phyloP scores from a whole-genome alignment of 2,329 filamentous ascomycete genomes.

The Neocatenulostroma microsporum region DNA sequence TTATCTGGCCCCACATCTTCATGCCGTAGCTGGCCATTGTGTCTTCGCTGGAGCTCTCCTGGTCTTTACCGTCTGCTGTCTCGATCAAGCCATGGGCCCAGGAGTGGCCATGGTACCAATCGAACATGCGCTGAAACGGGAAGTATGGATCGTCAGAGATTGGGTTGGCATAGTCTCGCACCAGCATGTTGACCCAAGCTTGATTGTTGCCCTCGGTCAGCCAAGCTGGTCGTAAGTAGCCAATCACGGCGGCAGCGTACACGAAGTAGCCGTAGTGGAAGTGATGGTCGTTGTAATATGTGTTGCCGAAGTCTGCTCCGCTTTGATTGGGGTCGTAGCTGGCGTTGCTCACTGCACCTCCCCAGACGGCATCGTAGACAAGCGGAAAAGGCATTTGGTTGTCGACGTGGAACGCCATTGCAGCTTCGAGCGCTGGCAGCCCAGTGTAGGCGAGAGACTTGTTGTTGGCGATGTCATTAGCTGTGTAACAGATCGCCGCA shows the following conservation, averaged over 20 bases:
- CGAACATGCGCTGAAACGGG: constrained; percentile 75
- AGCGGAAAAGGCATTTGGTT: constrained; percentile 43
- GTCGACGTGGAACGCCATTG: constrained; percentile 40
- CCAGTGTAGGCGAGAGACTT: constrained; percentile 47
- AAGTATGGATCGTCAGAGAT: constrained; percentile 63
- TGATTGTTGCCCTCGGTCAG: constrained; percentile 54
- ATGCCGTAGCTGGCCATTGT: constrained; percentile 77
- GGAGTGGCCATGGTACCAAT: constrained; percentile 91
- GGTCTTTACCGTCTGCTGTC: constrained; percentile 65
- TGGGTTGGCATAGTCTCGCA: constrained; percentile 78
- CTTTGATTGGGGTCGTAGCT: constrained; percentile 68
- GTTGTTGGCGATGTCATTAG: constrained; percentile 48
- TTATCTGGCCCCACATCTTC: constrained; percentile 86
- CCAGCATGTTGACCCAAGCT: constrained; percentile 72
- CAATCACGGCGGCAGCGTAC: constrained; percentile 76
- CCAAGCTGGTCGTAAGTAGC: constrained; percentile 69
- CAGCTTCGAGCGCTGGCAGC: constrained; percentile 42
- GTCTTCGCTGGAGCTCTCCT: constrained; percentile 88
- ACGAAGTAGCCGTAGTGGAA: constrained; percentile 78
- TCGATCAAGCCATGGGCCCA: constrained; percentile 80
- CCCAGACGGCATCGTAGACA: constrained; percentile 57
- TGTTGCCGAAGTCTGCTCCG: constrained; percentile 81
- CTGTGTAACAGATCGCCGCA: constrained; percentile 37
- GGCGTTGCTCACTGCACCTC: constrained; percentile 69
- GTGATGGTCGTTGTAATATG: constrained; percentile 60